Evolutionary conservation across 2,329 filamentous ascomycete genomes (phyloP).

Genomic region (Botryosphaeria dothidea): DNA sequence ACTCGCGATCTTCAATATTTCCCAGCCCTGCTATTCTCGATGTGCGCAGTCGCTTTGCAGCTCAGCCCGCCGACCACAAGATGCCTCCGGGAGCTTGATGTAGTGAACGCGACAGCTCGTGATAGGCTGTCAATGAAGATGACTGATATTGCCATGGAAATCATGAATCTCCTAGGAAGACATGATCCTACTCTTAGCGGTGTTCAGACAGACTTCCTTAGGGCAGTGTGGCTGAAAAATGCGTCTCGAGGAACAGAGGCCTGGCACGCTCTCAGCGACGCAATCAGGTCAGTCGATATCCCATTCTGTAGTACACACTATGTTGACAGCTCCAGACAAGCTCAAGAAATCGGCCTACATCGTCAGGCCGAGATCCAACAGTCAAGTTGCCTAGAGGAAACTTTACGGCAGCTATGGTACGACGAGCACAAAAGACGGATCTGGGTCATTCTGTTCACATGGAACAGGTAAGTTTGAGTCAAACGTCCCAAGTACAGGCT

Average conservation of each 20-base stretch:
- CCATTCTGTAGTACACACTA: too few relatives aligned
- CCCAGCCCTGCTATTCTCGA: neutral
- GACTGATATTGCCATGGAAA: neutral
- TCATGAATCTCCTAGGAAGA: neutral
- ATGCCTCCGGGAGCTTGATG: neutral
- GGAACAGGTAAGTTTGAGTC: neutral
- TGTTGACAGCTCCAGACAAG: neutral
- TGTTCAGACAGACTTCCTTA: conserved; percentile 4
- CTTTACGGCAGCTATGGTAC: neutral
- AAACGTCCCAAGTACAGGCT: neutral
- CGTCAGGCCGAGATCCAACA: neutral
- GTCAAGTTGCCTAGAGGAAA: neutral
- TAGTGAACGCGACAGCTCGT: neutral
- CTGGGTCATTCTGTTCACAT: conserved; percentile 2
- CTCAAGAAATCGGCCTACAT: conserved; percentile 1
- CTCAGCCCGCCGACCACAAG: neutral
- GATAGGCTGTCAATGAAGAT: neutral
- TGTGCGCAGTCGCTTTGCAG: neutral
- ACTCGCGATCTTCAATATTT: neutral
- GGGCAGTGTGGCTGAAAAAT: conserved; percentile 5
- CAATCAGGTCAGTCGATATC: neutral
- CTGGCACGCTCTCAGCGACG: neutral
- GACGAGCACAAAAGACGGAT: conserved; percentile 4
- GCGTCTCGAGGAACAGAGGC: neutral
- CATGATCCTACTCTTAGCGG: conserved; percentile 3